Evolutionary conservation across 176 grass and related monocot genomes (phyloP).

Genomic region (Bolboschoenus planiculmis): DNA sequence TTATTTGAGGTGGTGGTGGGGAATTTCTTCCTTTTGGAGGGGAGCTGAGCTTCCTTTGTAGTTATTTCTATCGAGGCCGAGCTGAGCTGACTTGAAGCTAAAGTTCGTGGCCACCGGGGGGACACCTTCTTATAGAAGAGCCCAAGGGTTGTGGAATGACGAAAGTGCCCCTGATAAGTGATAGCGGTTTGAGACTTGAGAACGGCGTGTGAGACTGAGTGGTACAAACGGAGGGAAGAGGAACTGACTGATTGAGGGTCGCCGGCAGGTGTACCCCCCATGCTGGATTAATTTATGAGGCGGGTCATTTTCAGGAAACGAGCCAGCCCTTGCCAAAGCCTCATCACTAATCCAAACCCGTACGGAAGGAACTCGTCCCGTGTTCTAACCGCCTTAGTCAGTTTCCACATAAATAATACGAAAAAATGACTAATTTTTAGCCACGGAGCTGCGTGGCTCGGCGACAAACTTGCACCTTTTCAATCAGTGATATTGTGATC

Average conservation of each 20-base stretch:
- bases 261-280: background rate
- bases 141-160: background rate
- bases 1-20: background rate
- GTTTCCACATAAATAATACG: background rate
- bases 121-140: background rate
- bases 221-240: background rate
- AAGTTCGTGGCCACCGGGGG: background rate
- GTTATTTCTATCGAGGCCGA: background rate
- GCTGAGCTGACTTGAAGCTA: background rate
- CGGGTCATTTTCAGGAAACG: conserved; percentile 5
- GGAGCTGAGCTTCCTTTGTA: background rate
- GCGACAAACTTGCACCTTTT: background rate
- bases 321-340: background rate
- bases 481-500: background rate
- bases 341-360: background rate
- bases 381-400: background rate
- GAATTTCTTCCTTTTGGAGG: background rate
- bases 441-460: background rate
- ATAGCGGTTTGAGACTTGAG: background rate
- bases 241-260: background rate
- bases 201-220: background rate
- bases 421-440: background rate
- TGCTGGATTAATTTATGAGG: background rate
- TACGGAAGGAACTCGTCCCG: background rate
- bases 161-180: background rate